Percentiles rank a stretch among this genome's conserved stretches.
Evolutionary conservation across 2,329 filamentous ascomycete species (phyloP).

Genomic region (Ustulina deusta): DNA sequence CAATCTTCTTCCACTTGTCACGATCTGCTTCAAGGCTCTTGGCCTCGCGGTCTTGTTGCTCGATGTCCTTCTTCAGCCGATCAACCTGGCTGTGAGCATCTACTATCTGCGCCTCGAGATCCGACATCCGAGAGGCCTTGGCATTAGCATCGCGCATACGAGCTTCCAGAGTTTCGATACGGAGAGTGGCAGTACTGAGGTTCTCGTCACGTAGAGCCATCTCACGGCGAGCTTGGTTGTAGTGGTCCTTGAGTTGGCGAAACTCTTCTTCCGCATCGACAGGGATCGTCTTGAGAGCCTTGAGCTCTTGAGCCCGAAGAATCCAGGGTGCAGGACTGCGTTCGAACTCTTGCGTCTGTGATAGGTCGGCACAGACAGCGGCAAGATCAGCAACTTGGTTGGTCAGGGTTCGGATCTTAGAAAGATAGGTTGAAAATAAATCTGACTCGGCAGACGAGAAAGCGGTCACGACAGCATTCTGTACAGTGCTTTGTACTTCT

Average conservation of each 20-base stretch:
- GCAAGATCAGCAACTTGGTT: slow-evolving; percentile 77
- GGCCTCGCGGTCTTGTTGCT: slow-evolving; percentile 75
- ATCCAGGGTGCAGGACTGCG: slow-evolving; percentile 83
- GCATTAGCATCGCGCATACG: slow-evolving; percentile 85
- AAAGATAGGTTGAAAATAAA: slow-evolving; percentile 75
- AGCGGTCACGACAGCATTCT: slow-evolving; percentile 64
- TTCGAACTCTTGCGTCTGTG: slow-evolving; percentile 83
- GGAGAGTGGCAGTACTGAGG: slow-evolving; percentile 87
- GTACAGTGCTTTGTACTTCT: slow-evolving; percentile 75
- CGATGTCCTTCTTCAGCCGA: slow-evolving; percentile 71
- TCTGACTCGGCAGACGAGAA: slow-evolving; percentile 72
- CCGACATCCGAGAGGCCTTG: slow-evolving; percentile 76
- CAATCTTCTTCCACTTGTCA: slow-evolving; percentile 78
- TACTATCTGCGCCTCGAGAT: slow-evolving; percentile 71
- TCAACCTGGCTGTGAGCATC: slow-evolving; percentile 63
- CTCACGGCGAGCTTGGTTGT: slow-evolving; percentile 79
- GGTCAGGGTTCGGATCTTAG: slow-evolving; percentile 74
- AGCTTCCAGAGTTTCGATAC: slow-evolving; percentile 92
- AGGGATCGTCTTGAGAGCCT: slow-evolving; percentile 82
- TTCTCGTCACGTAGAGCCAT: slow-evolving; percentile 82
- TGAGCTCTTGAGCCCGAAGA: slow-evolving; percentile 82
- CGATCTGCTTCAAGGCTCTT: slow-evolving; percentile 73
- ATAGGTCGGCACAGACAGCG: slow-evolving; percentile 75
- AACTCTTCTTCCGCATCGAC: slow-evolving; percentile 89
- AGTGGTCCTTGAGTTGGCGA: slow-evolving; percentile 80